phyloP scores from a whole-genome alignment of 768 basidiomycete species.

The Boletus tomentosulus region DNA sequence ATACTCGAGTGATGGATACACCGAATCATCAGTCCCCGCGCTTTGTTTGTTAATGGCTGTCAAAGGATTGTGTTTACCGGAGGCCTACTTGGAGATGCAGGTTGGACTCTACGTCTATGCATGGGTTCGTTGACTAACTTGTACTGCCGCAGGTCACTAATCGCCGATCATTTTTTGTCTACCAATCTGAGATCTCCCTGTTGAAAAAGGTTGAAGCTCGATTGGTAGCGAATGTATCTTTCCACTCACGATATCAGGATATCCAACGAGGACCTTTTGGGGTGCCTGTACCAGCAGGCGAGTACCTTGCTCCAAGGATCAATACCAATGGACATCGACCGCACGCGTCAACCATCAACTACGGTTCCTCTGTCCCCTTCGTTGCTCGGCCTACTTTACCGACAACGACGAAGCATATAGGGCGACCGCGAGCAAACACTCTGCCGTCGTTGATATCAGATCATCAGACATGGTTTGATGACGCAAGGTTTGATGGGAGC shows the following conservation, averaged over 20 bases:
- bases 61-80: conserved; percentile 63
- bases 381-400: conserved; percentile 3
- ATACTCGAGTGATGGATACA: conserved; percentile 87
- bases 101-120: conserved; percentile 10
- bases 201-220: conserved; percentile 65
- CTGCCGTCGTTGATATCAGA: conserved; percentile 62
- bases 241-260: conserved; percentile 27
- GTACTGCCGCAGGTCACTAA: conserved; percentile 44
- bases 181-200: conserved; percentile 72
- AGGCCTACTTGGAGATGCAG: conserved; percentile 92
- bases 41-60: conserved; percentile 83
- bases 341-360: conserved; percentile 18
- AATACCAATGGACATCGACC: conserved; percentile 19
- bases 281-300: conserved; percentile 4
- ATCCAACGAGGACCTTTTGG: conserved; percentile 15
- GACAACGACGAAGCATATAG: conserved; percentile 21
- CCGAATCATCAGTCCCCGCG: conserved; percentile 87
- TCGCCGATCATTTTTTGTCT: conserved; percentile 87
- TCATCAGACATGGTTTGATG: conserved; percentile 93
- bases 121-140: conserved; percentile 1
- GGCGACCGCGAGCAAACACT: conserved; percentile 67
- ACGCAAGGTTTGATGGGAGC: conserved; percentile 88
- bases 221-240: conserved; percentile 26
- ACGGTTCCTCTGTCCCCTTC: conserved; percentile 14
- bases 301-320: conserved; percentile 9